Conservation (phyloP, 192 early-diverging fungal species). For the Blastocladiella britannica region DNA sequence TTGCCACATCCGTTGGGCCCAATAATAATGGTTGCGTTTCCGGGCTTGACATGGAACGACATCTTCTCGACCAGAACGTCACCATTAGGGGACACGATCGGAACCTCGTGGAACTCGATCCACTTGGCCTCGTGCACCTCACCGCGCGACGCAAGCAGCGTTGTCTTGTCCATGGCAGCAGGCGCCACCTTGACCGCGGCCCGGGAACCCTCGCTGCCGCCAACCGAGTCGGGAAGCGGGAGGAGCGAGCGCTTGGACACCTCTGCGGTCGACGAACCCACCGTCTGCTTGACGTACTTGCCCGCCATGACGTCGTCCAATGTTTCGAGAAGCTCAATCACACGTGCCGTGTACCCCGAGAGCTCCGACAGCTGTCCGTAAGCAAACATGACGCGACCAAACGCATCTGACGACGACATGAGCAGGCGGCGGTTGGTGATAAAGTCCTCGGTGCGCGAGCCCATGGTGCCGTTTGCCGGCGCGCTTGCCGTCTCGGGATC, state of each 20-base stretch:
- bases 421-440: slow-evolving; percentile 56
- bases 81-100: slow-evolving; percentile 85
- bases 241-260: slow-evolving; percentile 13
- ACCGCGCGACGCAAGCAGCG: slow-evolving; percentile 39
- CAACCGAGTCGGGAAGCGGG: slow-evolving; percentile 10
- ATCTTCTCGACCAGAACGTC: slow-evolving; percentile 74
- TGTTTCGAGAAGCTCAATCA: slow-evolving; percentile 52
- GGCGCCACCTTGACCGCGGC: slow-evolving; percentile 6
- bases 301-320: slow-evolving; percentile 71
- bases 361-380: slow-evolving; percentile 89
- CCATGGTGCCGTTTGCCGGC: slow-evolving; percentile 5
- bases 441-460: slow-evolving; percentile 31
- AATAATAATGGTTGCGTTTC: slow-evolving; percentile 76
- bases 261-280: slow-evolving; percentile 6
- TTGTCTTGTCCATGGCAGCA: slow-evolving; percentile 27
- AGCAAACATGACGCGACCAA: slow-evolving; percentile 73
- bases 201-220: slow-evolving; percentile 15
- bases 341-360: slow-evolving; percentile 83
- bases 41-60: slow-evolving; percentile 70
- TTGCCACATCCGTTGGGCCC: slow-evolving; percentile 93
- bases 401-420: slow-evolving; percentile 53
- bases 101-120: slow-evolving; percentile 76
- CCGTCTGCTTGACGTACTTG: slow-evolving; percentile 51
- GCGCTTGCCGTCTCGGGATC: not conserved
- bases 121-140: slow-evolving; percentile 45